Percentiles rank a stretch among this genome's conserved stretches.
Conservation (phyloP, 2,329 filamentous ascomycete genomes). For the Clarireedia paspali region DNA sequence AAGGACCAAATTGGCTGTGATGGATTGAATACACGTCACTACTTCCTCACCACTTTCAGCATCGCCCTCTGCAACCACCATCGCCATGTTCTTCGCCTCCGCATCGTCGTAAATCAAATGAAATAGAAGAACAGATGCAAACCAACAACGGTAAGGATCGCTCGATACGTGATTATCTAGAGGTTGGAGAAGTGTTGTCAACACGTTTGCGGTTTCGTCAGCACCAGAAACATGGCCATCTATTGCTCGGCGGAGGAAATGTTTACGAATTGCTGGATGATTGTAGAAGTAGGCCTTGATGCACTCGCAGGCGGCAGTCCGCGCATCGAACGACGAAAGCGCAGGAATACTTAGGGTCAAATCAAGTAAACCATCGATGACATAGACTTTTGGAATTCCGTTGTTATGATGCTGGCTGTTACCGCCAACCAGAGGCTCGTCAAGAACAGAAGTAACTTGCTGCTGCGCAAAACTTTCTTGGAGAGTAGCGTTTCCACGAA, state of each 20-base stretch:
- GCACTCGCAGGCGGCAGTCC: constrained; percentile 80
- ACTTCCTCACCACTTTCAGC: constrained; percentile 87
- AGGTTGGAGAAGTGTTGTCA: constrained; percentile 72
- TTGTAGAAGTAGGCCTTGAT: constrained; percentile 87
- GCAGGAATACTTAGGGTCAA: constrained; percentile 64
- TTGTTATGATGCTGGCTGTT: constrained; percentile 39
- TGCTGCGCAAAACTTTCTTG: constrained; percentile 88
- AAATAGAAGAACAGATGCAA: constrained; percentile 78
- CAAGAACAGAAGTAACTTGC: constrained; percentile 59
- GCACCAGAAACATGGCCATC: constrained; percentile 71
- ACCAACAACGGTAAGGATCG: constrained; percentile 86
- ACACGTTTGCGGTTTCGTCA: constrained; percentile 79
- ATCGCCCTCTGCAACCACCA: constrained; percentile 82
- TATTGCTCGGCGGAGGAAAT: constrained; percentile 84
- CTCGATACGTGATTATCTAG: constrained; percentile 50
- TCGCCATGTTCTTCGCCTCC: constrained; percentile 70
- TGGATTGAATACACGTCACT: constrained; percentile 83
- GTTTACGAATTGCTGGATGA: constrained; percentile 71
- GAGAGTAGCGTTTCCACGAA: constrained; percentile 68
- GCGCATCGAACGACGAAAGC: constrained; percentile 65
- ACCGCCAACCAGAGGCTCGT: constrained; percentile 28
- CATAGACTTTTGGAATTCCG: constrained; percentile 62
- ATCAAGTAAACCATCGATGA: constrained; percentile 88
- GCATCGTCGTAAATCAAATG: constrained; percentile 77
- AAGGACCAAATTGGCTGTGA: constrained; percentile 78